A percentile compares a stretch with the other conserved stretches of the same genome.
Evolutionary conservation across 106 monocot genomes (phyloP).

Genomic region (Dendrobium nobile): DNA sequence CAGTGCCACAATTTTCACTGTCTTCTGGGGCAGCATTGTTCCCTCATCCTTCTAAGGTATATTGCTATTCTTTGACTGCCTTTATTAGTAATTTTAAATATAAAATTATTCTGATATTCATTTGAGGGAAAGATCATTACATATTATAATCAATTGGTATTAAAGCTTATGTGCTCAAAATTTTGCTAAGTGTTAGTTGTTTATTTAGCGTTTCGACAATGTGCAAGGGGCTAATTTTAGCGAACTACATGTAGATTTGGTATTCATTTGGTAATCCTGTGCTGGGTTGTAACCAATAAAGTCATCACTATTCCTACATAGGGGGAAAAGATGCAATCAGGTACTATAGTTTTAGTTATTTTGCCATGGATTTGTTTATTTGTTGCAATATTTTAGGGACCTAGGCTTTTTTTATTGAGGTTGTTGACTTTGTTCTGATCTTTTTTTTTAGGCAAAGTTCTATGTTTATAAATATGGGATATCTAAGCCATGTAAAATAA

Average conservation of each 20-base stretch:
- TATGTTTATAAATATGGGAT: too few species aligned
- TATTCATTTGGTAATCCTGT: background rate
- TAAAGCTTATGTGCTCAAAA: background rate
- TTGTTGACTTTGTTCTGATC: too few species aligned
- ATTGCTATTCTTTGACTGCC: background rate
- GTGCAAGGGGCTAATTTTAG: too few species aligned
- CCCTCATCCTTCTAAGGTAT: conserved; percentile 94
- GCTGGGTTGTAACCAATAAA: background rate
- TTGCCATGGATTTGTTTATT: too few species aligned
- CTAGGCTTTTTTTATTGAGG: too few species aligned
- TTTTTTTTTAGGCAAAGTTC: too few species aligned
- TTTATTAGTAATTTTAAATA: background rate
- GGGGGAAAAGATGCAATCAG: too few species aligned
- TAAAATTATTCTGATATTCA: background rate
- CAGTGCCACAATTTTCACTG: conserved; percentile 29
- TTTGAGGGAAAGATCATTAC: background rate
- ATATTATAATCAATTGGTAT: background rate
- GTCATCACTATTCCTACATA: background rate
- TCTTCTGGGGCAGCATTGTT: conserved; percentile 78
- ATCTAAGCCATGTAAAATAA: too few species aligned
- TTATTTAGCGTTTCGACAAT: background rate
- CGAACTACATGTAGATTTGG: too few species aligned
- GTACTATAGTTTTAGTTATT: too few species aligned
- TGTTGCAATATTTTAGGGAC: too few species aligned
- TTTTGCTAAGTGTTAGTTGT: background rate